Evolutionary conservation across 306 rosid species (phyloP).

Genomic region (Pueraria montana): DNA sequence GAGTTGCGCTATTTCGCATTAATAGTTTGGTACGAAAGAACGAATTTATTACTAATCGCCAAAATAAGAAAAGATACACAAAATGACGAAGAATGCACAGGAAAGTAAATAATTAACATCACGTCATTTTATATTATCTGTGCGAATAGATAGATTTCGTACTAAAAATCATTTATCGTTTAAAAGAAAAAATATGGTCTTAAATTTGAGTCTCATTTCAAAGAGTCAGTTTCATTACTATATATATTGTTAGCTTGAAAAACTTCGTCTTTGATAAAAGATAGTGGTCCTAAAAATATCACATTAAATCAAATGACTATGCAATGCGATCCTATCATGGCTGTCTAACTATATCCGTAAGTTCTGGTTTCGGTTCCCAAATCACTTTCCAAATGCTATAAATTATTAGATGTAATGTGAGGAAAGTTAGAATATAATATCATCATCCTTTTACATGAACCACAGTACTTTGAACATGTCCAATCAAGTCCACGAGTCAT

Average conservation of each 20-base stretch:
- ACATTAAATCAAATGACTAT: slow-evolving; percentile 51
- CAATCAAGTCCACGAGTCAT: slow-evolving; percentile 33
- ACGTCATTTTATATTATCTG: neutral
- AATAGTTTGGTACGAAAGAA: neutral
- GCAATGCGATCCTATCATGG: slow-evolving; percentile 46
- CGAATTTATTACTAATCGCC: neutral
- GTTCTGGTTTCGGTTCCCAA: slow-evolving; percentile 49
- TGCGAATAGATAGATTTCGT: neutral
- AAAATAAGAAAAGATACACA: neutral
- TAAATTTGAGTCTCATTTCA: neutral
- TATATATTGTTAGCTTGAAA: neutral
- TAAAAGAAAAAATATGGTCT: neutral
- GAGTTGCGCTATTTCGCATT: neutral
- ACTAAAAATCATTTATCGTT: neutral
- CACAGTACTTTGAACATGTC: slow-evolving; percentile 40
- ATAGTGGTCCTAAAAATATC: slow-evolving; percentile 9
- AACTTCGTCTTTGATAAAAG: neutral
- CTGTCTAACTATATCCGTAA: slow-evolving; percentile 50
- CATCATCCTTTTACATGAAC: slow-evolving; percentile 17
- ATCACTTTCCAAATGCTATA: slow-evolving; percentile 54
- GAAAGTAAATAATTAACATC: neutral
- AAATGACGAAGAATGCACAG: neutral
- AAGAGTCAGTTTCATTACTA: neutral
- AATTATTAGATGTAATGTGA: slow-evolving; percentile 54
- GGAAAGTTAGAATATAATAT: slow-evolving; percentile 38